phyloP scores from a whole-genome alignment of 2,329 filamentous ascomycete species.

The Plenodomus tracheiphilus region DNA sequence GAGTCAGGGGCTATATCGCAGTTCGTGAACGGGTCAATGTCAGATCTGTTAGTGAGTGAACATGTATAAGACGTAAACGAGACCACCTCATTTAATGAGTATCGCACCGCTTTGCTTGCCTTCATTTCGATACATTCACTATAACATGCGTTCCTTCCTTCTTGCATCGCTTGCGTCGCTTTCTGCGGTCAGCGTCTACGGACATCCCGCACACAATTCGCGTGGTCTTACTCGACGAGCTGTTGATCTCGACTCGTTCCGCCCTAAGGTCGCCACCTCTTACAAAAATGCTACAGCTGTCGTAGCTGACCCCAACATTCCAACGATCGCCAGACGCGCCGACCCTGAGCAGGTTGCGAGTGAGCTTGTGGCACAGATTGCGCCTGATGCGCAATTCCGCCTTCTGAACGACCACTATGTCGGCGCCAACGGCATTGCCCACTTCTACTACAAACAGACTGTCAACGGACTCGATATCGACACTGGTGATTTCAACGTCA shows the following conservation, averaged over 20 bases:
- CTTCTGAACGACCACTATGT: slow-evolving; percentile 58
- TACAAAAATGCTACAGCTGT: slow-evolving; percentile 29
- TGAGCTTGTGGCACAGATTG: slow-evolving; percentile 37
- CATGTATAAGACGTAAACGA: slow-evolving; percentile 16
- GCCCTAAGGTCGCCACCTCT: slow-evolving; percentile 27
- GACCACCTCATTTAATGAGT: neutral
- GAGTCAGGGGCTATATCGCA: neutral
- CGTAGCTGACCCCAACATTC: slow-evolving; percentile 20
- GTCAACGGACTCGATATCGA: slow-evolving; percentile 62
- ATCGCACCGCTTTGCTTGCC: neutral
- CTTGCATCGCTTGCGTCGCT: slow-evolving; percentile 34
- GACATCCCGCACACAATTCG: slow-evolving; percentile 24
- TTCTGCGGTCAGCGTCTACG: slow-evolving; percentile 26
- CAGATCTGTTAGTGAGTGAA: slow-evolving; percentile 1
- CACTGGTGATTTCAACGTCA: slow-evolving; percentile 64
- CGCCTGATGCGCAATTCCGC: slow-evolving; percentile 52
- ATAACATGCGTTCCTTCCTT: slow-evolving; percentile 35
- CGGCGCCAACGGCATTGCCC: slow-evolving; percentile 58
- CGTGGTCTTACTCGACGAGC: slow-evolving; percentile 23
- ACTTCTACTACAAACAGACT: slow-evolving; percentile 65
- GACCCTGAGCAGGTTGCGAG: slow-evolving; percentile 37
- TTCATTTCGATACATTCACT: slow-evolving; percentile 16
- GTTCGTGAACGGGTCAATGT: slow-evolving; percentile 2
- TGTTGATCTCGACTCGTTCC: slow-evolving; percentile 38
- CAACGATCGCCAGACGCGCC: slow-evolving; percentile 23